phyloP scores from a whole-genome alignment of 805 yeast genomes.

The Saccharomyces mikatae region DNA sequence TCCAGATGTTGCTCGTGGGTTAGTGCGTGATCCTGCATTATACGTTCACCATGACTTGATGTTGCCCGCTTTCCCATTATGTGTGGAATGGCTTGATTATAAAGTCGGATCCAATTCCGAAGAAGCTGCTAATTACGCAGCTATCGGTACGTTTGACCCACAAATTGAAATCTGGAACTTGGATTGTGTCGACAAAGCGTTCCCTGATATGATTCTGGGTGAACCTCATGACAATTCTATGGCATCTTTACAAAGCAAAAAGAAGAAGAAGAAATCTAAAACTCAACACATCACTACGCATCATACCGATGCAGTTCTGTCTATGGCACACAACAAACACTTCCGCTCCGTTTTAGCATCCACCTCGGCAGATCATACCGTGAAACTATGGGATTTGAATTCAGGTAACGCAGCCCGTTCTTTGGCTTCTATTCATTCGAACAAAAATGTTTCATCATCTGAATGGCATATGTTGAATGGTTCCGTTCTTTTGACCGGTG shows the following conservation, averaged over 20 bases:
- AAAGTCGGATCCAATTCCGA: slow-evolving; percentile 46
- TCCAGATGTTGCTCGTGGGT: slow-evolving; percentile 67
- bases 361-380: slow-evolving; percentile 90
- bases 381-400: slow-evolving; percentile 89
- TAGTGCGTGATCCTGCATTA: slow-evolving; percentile 62
- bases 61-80: slow-evolving; percentile 94
- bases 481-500: slow-evolving; percentile 75
- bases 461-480: slow-evolving; percentile 75
- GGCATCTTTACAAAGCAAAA: slow-evolving; percentile 33
- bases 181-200: slow-evolving; percentile 85
- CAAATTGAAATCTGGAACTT: slow-evolving; percentile 95
- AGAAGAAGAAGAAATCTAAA: slow-evolving; percentile 43
- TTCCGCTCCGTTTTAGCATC: slow-evolving; percentile 86
- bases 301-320: slow-evolving; percentile 90
- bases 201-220: slow-evolving; percentile 89
- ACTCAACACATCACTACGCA: slow-evolving; percentile 55
- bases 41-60: slow-evolving; percentile 94
- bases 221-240: slow-evolving; percentile 46
- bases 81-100: slow-evolving; percentile 90
- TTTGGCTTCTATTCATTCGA: slow-evolving; percentile 55
- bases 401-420: slow-evolving; percentile 72
- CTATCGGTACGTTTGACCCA: slow-evolving; percentile 95
- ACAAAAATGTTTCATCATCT: slow-evolving; percentile 74
- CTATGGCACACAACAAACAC: slow-evolving; percentile 70
- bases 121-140: slow-evolving; percentile 82